phyloP scores from a whole-genome alignment of 139 green algal genomes.

The Auxenochlorella pyrenoidosa region DNA sequence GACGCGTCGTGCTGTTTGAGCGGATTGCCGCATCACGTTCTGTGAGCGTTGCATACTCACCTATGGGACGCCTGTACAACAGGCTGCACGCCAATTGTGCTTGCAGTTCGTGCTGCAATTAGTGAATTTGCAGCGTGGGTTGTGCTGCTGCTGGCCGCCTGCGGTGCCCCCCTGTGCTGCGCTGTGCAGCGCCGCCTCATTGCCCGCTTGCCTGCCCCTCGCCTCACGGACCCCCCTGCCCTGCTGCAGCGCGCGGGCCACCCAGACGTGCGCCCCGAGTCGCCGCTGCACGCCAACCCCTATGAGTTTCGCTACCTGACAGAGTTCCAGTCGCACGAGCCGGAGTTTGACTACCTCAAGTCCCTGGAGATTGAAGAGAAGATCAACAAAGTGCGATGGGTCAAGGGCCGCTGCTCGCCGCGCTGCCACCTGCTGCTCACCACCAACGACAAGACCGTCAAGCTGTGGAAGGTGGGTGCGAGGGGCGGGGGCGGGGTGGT shows the following conservation, averaged over 20 bases:
- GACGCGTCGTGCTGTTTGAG: constrained; percentile 98
- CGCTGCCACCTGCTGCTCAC: constrained; percentile 78
- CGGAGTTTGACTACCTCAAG: constrained; percentile 99
- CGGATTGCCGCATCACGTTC: constrained; percentile 18
- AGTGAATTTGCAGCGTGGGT: not conserved
- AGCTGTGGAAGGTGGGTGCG: constrained; percentile 94
- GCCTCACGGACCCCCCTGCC: constrained; percentile 9
- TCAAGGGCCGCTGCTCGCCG: constrained; percentile 90
- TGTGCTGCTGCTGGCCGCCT: not conserved
- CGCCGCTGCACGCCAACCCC: constrained; percentile 34
- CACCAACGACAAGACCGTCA: constrained; percentile 99
- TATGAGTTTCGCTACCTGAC: constrained; percentile 97
- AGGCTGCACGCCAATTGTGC: not conserved
- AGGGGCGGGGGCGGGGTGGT: not conserved
- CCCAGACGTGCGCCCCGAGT: constrained; percentile 37
- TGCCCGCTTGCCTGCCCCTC: not conserved
- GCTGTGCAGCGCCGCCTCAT: not conserved
- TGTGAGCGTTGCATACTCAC: not conserved
- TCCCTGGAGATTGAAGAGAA: constrained; percentile 99
- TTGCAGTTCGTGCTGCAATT: not conserved
- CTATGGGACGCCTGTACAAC: not conserved
- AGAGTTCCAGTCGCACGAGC: constrained; percentile 99
- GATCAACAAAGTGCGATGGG: constrained; percentile 98
- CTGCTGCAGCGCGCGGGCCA: constrained; percentile 2
- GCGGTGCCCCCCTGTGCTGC: not conserved